A percentile compares a stretch with the other conserved stretches of the same genome.
Evolutionary conservation across 2,329 filamentous ascomycete species (phyloP).

Genomic region (Coniochaeta sp.): DNA sequence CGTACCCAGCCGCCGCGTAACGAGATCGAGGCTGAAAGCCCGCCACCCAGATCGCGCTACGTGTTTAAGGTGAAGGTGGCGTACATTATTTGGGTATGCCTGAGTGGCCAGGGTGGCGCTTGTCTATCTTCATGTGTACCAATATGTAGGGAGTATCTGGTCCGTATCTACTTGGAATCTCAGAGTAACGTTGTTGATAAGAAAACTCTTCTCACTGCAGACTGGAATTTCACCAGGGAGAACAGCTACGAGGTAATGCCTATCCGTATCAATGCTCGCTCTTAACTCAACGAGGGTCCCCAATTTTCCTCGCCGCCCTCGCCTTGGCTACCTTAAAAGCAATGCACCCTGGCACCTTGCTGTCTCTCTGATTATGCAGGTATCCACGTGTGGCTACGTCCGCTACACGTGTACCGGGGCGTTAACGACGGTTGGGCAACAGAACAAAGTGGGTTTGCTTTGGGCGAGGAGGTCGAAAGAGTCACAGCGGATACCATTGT

Average conservation of each 20-base stretch:
- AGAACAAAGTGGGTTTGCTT: background rate
- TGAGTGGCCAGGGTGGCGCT: background rate
- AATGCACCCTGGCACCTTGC: background rate
- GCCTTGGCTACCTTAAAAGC: background rate
- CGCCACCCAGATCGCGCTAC: background rate
- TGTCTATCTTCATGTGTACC: background rate
- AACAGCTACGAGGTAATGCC: background rate
- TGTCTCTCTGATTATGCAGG: background rate
- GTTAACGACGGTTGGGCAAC: background rate
- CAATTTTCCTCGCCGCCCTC: background rate
- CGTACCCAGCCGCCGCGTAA: background rate
- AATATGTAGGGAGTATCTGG: background rate
- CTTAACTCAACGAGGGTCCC: background rate
- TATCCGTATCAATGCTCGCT: conserved; percentile 1
- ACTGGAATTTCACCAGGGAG: background rate
- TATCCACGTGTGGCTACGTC: background rate
- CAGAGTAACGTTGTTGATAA: background rate
- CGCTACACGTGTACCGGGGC: background rate
- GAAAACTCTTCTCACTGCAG: background rate
- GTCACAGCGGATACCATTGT: background rate
- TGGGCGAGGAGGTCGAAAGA: background rate
- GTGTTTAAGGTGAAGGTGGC: background rate
- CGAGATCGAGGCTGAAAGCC: background rate
- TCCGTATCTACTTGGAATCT: background rate
- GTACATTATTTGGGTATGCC: no score